phyloP scores from a whole-genome alignment of 306 rosid genomes.

The Carpinus viminea region DNA sequence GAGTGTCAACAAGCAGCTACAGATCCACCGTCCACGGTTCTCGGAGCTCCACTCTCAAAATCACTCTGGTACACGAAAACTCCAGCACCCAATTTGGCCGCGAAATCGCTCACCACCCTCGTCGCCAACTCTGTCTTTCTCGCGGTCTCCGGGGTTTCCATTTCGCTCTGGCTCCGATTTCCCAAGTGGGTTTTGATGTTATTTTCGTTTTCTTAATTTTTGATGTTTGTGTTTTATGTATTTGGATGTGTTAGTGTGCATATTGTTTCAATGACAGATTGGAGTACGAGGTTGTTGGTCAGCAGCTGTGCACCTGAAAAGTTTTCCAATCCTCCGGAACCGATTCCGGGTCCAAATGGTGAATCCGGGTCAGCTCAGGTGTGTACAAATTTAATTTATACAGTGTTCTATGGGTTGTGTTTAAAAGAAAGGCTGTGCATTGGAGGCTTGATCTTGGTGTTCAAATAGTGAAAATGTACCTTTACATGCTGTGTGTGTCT shows the following conservation, averaged over 20 bases:
- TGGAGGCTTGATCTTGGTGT: background rate
- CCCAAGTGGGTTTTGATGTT: constrained; percentile 16
- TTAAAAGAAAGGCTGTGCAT: background rate
- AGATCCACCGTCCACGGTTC: constrained; percentile 8
- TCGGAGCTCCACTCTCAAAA: constrained; percentile 6
- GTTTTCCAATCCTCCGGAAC: constrained; percentile 30
- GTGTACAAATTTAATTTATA: background rate
- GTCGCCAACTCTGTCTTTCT: constrained; percentile 14
- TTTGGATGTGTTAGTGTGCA: background rate
- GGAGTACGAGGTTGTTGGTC: constrained; percentile 27
- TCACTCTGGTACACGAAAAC: background rate
- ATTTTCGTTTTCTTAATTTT: background rate
- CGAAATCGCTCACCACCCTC: constrained; percentile 16
- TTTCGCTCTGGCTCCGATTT: constrained; percentile 9
- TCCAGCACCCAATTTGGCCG: constrained; percentile 6
- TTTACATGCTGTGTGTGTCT: background rate
- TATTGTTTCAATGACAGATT: constrained; percentile 15
- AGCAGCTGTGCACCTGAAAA: constrained; percentile 34
- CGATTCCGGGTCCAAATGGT: constrained; percentile 38
- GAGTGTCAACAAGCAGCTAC: constrained; percentile 11
- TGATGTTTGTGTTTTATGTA: background rate
- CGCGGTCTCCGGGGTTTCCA: constrained; percentile 4
- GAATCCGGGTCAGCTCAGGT: constrained; percentile 43
- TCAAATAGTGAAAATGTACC: background rate
- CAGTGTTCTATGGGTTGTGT: too few relatives aligned